Base-by-base conservation (phyloP, 2,329 filamentous ascomycete genomes). In the Colletotrichum sp. region DNA sequence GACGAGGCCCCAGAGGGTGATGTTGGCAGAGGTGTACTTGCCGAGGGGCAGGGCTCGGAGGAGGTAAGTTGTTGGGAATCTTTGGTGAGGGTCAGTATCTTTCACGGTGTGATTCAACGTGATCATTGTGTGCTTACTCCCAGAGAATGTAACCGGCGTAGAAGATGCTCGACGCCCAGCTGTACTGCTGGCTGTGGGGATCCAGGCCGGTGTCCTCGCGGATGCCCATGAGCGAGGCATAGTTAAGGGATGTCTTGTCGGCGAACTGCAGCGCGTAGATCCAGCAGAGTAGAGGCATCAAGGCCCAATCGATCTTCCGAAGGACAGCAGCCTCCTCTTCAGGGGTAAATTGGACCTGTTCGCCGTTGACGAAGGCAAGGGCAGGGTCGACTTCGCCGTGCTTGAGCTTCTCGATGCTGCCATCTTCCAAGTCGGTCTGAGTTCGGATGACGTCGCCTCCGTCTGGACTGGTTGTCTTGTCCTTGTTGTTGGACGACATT, bases 1-100 rank as follows among this genome's bases (percentile, higher is more conserved):
- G 3, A 81, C 80, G 4, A 81, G 78, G 1, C 87, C 87, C 87
- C 88, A 89, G 28, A 85, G 79, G 6, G 85, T 78, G 28, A 85
- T 81, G 71, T 84, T 85, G 12, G 79, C 78, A 0, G 84, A 84
- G 6, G 85, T 80, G 69, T 83, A 84, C 55, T 84, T 85, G 59
- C 79, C 84, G 7, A 85, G 75, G n/a, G 83, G 83, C 7, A 84
- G 79, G 67, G 79, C 65, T 76, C 82, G 80, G 52, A 85, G 77
- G 32, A 83, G 70, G 67, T 80, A 80, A 8, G 84, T 84, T 36
- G 86, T 85, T 1, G 86, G 86, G 70, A 86, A 87, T 55, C 74
- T 76, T 30, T 9, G 16, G 6, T 16, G 15, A 13, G 15, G 7
- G 57, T 68, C 18, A 64, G 32, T 28, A 30, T 7, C n/a, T 39